Conservation (phyloP, 139 green algal species). For the Coccomyxa sp. region DNA sequence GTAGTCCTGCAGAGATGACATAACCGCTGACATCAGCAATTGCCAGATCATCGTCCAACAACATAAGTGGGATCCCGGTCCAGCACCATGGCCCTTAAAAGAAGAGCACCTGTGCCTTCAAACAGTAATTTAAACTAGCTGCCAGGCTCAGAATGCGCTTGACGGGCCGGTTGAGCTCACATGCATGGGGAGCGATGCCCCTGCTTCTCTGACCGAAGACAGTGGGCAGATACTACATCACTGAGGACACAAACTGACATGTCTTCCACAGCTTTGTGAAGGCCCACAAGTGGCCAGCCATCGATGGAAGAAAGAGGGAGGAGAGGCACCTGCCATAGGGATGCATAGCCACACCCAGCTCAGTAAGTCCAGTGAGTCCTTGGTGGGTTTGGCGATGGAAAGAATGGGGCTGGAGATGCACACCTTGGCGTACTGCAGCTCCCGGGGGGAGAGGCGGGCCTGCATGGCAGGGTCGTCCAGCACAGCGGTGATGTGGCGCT, state of each 20-base stretch:
- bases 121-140: neutral
- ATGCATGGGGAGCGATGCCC: neutral
- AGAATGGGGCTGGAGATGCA: neutral
- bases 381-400: too few species aligned
- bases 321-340: too few species aligned
- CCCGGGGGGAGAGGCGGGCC: neutral
- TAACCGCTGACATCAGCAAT: neutral
- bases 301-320: too few species aligned
- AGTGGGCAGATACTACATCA: neutral
- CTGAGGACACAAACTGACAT: neutral
- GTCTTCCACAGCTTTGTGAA: neutral
- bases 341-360: too few species aligned
- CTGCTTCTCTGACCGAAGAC: too few species aligned
- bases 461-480: constrained; percentile 19
- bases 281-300: too few species aligned
- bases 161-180: neutral
- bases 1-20: constrained; percentile 15
- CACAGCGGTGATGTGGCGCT: constrained; percentile 25
- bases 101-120: too few species aligned
- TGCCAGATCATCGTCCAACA: neutral
- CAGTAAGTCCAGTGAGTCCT: too few species aligned
- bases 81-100: too few species aligned
- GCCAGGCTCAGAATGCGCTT: neutral
- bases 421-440: constrained; percentile 1
- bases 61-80: too few species aligned